These are phyloP conservation scores for Xanthoconium stramineum DNA, from an alignment of 768 basidiomycete species.

Conservation along the genomic window DNA sequence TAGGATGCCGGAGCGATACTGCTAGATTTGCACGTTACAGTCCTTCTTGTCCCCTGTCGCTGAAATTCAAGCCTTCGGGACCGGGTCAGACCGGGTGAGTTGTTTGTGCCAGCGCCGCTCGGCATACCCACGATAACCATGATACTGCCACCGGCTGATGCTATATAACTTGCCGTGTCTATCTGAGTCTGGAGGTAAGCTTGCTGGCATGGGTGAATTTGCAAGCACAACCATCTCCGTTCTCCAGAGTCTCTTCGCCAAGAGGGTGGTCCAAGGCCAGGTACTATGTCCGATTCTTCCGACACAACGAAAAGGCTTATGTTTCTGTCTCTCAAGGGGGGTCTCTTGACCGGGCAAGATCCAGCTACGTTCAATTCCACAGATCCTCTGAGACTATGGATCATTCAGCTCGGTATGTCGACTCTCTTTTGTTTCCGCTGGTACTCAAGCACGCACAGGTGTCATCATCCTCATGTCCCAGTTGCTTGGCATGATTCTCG, in stretches of 20 bases:
- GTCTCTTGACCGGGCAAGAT: constrained; percentile 74
- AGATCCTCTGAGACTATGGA: constrained; percentile 76
- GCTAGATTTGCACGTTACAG: too few relatives aligned
- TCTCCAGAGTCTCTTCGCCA: constrained; percentile 9
- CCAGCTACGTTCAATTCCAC: constrained; percentile 56
- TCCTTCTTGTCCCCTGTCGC: too few relatives aligned
- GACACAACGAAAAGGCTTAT: not conserved
- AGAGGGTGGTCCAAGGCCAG: constrained; percentile 28
- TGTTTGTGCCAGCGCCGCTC: too few relatives aligned
- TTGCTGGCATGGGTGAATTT: constrained; percentile 37
- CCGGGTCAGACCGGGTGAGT: too few relatives aligned
- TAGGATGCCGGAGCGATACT: too few relatives aligned
- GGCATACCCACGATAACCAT: too few relatives aligned
- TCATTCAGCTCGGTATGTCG: constrained; percentile 66
- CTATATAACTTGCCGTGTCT: too few relatives aligned
- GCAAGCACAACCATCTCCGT: constrained; percentile 40
- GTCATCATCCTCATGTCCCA: constrained; percentile 85
- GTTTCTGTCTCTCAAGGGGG: constrained; percentile 49
- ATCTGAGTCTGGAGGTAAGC: not conserved
- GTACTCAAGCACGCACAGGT: constrained; percentile 33
- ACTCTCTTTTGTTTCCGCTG: too few relatives aligned
- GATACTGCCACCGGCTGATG: too few relatives aligned
- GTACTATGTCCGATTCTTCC: constrained; percentile 17
- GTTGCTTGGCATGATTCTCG: constrained; percentile 59
- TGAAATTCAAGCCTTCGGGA: too few relatives aligned